A percentile compares a stretch with the other conserved stretches of the same genome.
phyloP scores from a whole-genome alignment of 2,329 filamentous ascomycete species.

The Fusarium duplospermum region DNA sequence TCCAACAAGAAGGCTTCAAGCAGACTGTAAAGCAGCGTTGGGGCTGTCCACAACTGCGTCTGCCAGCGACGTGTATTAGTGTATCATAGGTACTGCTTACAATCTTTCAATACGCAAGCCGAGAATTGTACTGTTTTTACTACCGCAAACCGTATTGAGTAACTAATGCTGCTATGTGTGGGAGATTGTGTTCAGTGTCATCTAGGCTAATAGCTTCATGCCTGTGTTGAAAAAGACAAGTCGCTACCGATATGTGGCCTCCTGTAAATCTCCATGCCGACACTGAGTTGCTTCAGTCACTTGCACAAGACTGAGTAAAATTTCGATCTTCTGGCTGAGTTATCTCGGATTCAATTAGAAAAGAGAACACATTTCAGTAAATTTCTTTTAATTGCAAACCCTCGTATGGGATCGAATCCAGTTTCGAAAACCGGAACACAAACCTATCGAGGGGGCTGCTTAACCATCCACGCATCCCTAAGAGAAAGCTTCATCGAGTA shows the following conservation, averaged over 20 bases:
- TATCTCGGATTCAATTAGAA: too few relatives aligned
- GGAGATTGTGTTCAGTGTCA: neutral
- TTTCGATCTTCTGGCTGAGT: too few relatives aligned
- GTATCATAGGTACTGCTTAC: neutral
- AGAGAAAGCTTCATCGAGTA: neutral
- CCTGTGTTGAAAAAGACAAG: neutral
- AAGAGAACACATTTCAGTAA: too few relatives aligned
- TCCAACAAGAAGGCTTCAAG: slow-evolving; percentile 1
- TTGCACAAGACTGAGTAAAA: too few relatives aligned
- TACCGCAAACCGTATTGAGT: too few relatives aligned
- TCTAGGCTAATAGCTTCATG: too few relatives aligned
- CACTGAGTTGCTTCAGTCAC: neutral
- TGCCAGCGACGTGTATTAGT: neutral
- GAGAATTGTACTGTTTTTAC: neutral
- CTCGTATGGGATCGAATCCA: too few relatives aligned
- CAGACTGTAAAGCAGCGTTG: neutral
- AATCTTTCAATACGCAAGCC: neutral
- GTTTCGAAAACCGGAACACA: neutral
- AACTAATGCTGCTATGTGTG: neutral
- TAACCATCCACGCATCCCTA: neutral
- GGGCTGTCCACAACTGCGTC: neutral
- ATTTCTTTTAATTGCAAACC: too few relatives aligned
- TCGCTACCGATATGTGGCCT: neutral
- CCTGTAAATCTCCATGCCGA: neutral
- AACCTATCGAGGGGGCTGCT: neutral